Evolutionary conservation across 1,139 yeast genomes (phyloP), one percentile per base, ranked within the genome.

Genomic region (Pneumocystis carinii): DNA sequence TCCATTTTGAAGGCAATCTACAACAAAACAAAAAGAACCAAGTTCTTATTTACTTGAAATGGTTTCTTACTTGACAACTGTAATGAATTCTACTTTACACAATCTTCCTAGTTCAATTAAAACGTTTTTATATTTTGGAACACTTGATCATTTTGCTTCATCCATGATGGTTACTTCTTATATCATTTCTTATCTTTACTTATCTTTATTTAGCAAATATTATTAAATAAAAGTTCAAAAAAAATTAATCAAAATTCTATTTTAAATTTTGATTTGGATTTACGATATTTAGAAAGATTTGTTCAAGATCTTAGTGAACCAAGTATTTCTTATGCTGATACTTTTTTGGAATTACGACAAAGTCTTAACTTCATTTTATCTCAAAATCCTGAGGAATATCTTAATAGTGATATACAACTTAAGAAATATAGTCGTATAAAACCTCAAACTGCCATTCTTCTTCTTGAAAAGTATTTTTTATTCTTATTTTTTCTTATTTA

Each of bases 11-110:
- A 3, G 81, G n/a, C 32, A 48, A 48, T 15, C 83, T 6, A 72
- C 73, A 2, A 71, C 69, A 14, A 71, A 77, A 27, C 81, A 82
- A 66, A 72, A 70, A 0, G 87, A 84, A 65, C 94, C 97, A 17
- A 86, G 87, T 67, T 80, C 81, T 67, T 85, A 87, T 62, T 81
- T 90, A 66, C 83, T 83, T 63, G 97, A 92, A 75, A 83, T 90
- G 77, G 92, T 95, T n/a, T 82, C 85, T 66, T 92, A 85, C 73
- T 78, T 92, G 72, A 89, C 87, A 67, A 88, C 89, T 73, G 82
- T 90, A 78, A 89, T 92, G 72, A 83, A 86, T 62, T 85, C 95
- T 0, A 89, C 95, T n/a, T 82, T 92, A 69, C 84, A 87, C 24
- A 87, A 86, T 67, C 78, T 92, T 58, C 97, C 97, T 0, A 80